Evolutionary conservation across 495 filamentous ascomycete genomes (phyloP), one percentile per base, ranked within the genome.

Genomic region (Immersiella caudata): DNA sequence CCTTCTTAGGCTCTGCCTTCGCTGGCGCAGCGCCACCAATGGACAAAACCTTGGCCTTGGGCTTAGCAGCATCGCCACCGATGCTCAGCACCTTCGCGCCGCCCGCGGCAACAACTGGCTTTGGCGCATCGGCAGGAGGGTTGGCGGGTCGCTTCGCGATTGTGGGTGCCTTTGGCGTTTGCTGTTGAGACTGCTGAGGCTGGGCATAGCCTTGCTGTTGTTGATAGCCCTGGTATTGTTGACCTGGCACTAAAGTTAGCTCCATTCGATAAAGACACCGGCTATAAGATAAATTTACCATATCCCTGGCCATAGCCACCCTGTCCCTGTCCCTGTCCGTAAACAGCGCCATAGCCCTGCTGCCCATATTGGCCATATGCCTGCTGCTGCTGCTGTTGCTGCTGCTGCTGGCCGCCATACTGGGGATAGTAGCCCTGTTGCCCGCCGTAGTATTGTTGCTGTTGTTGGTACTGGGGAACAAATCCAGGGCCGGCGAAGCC

Each of bases 81-180:
- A 87, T 86, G 76, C 81, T 85, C 60, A 86, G 64, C 7, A 86
- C 83, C 70, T 85, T 86, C 8, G 82, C 74, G 57, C 82, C 81
- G 36, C 74, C 80, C 58, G 81, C 80, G 64, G 79, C 75, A 52
- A 79, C 76, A 29, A 83, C 73, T 5, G 81, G 82, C 74, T 84
- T 83, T 9, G 78, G 79, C 24, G 85, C 77, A 26, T 76, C 73
- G 25, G 80, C 76, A 26, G 79, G 76, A 71, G 73, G 63, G 36
- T 85, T 74, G 29, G 82, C 79, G 25, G 86, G 86, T 65, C 87
- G 84, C 79, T 90, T 94, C 61, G 83, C 87, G 67, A 92, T 92
- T 63, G 89, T 87, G 54, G 90, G 89, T 1, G 81, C 79, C 69
- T 83, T 83, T 26, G 83, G 77, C 72, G 78, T 68, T 74, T 79